Base-by-base conservation (phyloP, 2,329 filamentous ascomycete genomes). In the Neonectria magnoliae region DNA sequence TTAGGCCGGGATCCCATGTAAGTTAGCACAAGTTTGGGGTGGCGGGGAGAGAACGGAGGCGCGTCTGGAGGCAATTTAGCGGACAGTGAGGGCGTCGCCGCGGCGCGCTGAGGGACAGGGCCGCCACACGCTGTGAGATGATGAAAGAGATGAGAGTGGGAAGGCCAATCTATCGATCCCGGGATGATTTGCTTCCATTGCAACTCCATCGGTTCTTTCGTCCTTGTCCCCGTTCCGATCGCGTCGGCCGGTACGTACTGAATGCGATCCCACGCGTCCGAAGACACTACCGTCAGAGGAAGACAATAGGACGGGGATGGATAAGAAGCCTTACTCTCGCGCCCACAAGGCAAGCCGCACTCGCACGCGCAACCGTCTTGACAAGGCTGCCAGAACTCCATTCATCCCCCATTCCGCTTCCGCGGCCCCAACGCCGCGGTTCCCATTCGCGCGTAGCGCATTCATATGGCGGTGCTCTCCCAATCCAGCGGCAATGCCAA, bases 131-230 rank as follows among this genome's bases (percentile, higher is more conserved):
- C 41, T 45, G 33, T 63, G 62, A 65, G 56, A 61, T 65, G 57
- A 65, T 62, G 57, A 65, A 56, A 55, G 61, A 64, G 62, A 65
- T 65, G 62, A 65, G 50, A 57, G 57, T 61, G 53, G 62, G 50
- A 53, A 54, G 57, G 41, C 51, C 53, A 65, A 65, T 65, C 53
- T 65, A 61, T 44, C 33, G 47, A 64, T 64, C 45, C 61, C 61
- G 51, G 61, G 61, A 51, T 52, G 51, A 27, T 59, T 51, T 51
- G 47, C 38, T 42, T 22, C 31, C 44, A 6, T 57, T 47, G 44
- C 36, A 33, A 54, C 41, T 57, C 41, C 56, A 56, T 56, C 31
- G 31, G 51, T 33, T 29, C 45, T 33, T 29, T 52, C 50, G 18
- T 25, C 22, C 38, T 36, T 51, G 48, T 51, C 27, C 29, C 29